Base-by-base conservation (phyloP, 2,329 filamentous ascomycete genomes). In the Colletotrichum destructivum region DNA sequence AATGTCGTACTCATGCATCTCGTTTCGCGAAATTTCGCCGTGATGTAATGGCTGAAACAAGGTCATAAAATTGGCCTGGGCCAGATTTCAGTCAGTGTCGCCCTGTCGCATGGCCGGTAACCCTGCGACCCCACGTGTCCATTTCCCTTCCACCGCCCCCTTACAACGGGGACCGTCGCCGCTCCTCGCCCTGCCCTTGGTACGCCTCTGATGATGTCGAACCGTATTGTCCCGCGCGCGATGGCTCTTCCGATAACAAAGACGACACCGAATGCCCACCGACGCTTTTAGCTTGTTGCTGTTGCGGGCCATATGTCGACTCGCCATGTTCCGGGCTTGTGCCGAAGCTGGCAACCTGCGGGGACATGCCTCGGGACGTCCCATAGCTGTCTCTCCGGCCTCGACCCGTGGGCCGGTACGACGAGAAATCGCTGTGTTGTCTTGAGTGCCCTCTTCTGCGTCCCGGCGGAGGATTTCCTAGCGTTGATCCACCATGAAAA, bases 381-480 rank as follows among this genome's bases (percentile, higher is more conserved):
- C 76, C 81, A 68, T 78, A 81, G 16, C 77, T 75, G 54, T 82
- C 81, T 11, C 76, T 77, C 40, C 81, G 78, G 44, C 77, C 79
- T n/a, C 85, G 82, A 62, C 81, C 83, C 18, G 78, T 75, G 15
- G 82, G 80, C 56, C 84, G 81, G 73, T 87, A 85, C 12, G 84
- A 84, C 7, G 89, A 90, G 71, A 89, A 80, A 77, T 93, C 91
- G 81, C 91, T 93, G 77, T 88, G 86, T 76, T 91, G 89, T 74
- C 92, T 87, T 57, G 88, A 89, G 78, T 93, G 91, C 57, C 87
- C 88, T 73, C 88, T 84, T 73, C 88, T 85, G 79, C 88, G 87
- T 75, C 84, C 84, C 11, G 84, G 84, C 26, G 86, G 86, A 3
- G 87, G 87, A 67, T 88, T 89, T 52, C 87, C 82, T 5, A 86